Evolutionary conservation across 176 grass and related monocot species (phyloP).

Genomic region (Thalia dealbata): DNA sequence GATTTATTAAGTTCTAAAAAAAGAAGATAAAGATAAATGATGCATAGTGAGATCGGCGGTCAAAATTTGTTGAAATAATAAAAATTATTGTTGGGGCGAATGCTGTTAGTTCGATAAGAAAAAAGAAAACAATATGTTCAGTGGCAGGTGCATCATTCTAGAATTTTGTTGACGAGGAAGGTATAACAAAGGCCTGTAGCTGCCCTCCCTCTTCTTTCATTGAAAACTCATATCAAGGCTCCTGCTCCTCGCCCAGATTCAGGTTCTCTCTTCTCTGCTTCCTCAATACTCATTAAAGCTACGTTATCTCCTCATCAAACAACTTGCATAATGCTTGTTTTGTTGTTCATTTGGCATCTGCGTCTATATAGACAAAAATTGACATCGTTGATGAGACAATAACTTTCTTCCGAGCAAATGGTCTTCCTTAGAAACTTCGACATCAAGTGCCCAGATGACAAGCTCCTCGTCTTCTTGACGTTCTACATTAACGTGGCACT

Average conservation of each 20-base stretch:
- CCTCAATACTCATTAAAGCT: not conserved
- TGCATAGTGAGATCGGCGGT: no score
- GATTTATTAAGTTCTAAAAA: no score
- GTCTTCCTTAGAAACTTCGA: constrained; percentile 98
- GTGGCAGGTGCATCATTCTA: constrained; percentile 86
- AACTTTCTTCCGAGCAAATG: constrained; percentile 99
- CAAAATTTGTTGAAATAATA: no score
- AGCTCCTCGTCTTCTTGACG: constrained; percentile 86
- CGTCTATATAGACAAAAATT: not conserved
- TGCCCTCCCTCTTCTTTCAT: constrained; percentile 83
- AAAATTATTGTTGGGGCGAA: no score
- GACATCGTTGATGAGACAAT: constrained; percentile 53
- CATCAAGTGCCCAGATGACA: constrained; percentile 78
- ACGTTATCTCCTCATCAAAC: not conserved
- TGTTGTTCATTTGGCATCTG: not conserved
- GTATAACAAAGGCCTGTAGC: constrained; percentile 61
- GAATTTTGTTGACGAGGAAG: constrained; percentile 57
- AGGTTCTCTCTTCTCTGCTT: constrained; percentile 29
- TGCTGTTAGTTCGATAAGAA: no score
- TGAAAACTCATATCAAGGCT: constrained; percentile 90
- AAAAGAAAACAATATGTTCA: not conserved
- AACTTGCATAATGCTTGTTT: no score
- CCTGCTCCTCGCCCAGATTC: constrained; percentile 69
- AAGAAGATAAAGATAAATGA: no score
- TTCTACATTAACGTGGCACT: constrained; percentile 93